Evolutionary conservation across 331 rosid species (phyloP).

Genomic region (Arachis monticola): DNA sequence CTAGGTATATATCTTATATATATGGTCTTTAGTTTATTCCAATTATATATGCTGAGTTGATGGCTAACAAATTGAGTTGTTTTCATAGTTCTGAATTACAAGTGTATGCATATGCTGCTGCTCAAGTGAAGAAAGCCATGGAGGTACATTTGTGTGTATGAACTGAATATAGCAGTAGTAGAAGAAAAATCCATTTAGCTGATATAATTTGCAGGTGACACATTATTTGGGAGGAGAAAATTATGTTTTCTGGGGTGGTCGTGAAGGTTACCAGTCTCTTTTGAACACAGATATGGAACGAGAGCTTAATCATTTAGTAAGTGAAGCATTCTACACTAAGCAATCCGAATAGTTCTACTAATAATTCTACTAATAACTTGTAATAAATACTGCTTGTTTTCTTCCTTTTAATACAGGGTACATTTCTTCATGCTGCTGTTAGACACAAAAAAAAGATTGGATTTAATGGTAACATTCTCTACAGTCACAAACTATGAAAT

Average conservation of each 20-base stretch:
- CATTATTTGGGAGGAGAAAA: conserved; percentile 93
- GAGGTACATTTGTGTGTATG: conserved; percentile 60
- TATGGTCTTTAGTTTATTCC: background rate
- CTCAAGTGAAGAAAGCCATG: conserved; percentile 98
- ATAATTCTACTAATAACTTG: background rate
- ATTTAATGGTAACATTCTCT: conserved; percentile 66
- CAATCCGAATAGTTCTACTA: conserved; percentile 3
- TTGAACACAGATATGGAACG: conserved; percentile 97
- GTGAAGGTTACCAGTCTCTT: conserved; percentile 92
- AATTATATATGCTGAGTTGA: conserved; percentile 2
- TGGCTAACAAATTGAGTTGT: conserved; percentile 37
- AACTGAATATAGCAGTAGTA: conserved; percentile 6
- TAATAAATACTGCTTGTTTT: conserved; percentile 27
- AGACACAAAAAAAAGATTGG: conserved; percentile 93
- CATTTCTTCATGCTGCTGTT: conserved; percentile 84
- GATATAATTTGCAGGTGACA: conserved; percentile 66
- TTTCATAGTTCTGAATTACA: conserved; percentile 75
- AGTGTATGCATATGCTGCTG: conserved; percentile 92
- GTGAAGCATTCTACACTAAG: conserved; percentile 31
- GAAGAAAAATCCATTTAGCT: conserved; percentile 29
- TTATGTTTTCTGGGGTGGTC: conserved; percentile 98
- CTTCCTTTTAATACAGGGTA: conserved; percentile 60
- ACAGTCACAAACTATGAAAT: conserved; percentile 20
- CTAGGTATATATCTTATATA: conserved; percentile 58
- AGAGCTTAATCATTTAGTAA: conserved; percentile 89